Base-by-base conservation (phyloP, 192 early-diverging fungal species). In the Backusella luteola region DNA sequence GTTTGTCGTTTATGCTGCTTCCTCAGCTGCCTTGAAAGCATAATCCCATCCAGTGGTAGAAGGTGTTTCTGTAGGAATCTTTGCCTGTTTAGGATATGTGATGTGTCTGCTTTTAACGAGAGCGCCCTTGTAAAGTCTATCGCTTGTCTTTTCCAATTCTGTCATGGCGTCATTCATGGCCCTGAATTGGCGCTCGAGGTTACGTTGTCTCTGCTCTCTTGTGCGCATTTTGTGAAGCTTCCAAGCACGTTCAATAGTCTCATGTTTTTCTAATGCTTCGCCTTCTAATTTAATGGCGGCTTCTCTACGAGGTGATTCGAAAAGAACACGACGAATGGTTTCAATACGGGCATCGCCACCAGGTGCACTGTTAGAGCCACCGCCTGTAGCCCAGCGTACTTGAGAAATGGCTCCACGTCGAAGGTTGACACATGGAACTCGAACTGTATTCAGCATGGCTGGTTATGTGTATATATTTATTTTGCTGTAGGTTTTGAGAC, bases 41-140 rank as follows among this genome's bases (percentile, higher is more conserved):
- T 92, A 91, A 79, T 94, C 87, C 93, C 93, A 94, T 73, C 89
- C 89, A 76, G 85, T 80, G 42, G 84, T 85, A 17, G 91, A 81
- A 12, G 93, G 91, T 6, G 93, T 94, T 75, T 93, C 93, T 2
- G 91, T 93, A 34, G 92, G 88, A 69, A 91, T 91, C 56, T 90
- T 91, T 85, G 93, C 87, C 80, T 92, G 88, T 12, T 89, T 85
- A 17, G 91, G 93, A 79, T 93, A 94, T 9, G 87, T 87, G 15
- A 83, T 77, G 38, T 88, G 88, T 35, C 86, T 67, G 71, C 90
- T 89, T 49, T 82, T 87, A 41, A 85, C 74, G 70, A 88, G 87
- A 34, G 93, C 90, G 35, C 77, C 87, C 74, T 89, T 85, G 86
- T 89, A 94, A 67, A 94, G 84, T 23, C 81, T 73, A 17, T 85